Percentiles rank a stretch among this genome's conserved stretches.
Evolutionary conservation across 306 rosid genomes (phyloP).

Genomic region (Inga oerstediana): DNA sequence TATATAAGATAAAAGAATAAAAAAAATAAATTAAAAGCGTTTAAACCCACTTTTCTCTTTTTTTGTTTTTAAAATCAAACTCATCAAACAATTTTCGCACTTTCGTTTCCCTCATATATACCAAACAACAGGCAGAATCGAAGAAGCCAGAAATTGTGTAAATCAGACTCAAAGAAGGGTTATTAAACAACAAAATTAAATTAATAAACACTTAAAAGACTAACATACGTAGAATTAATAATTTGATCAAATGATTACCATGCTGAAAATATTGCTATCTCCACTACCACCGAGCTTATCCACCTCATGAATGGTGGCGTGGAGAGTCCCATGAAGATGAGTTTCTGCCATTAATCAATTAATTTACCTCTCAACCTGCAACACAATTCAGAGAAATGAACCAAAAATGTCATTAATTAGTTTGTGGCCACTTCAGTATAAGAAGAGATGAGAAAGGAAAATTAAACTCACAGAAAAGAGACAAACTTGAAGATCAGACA

Average conservation of each 20-base stretch:
- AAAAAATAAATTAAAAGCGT: no score
- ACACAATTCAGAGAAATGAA: neutral
- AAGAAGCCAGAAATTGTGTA: neutral
- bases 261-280: constrained; percentile 21
- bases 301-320: constrained; percentile 79
- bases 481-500: constrained; percentile 8
- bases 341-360: constrained; percentile 63
- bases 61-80: no score
- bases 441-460: neutral
- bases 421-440: neutral
- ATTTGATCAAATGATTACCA: constrained; percentile 19
- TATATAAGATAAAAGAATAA: neutral
- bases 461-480: neutral
- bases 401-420: neutral
- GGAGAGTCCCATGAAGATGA: constrained; percentile 89
- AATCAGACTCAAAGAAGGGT: neutral
- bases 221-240: neutral
- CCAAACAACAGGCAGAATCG: neutral
- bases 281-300: constrained; percentile 40
- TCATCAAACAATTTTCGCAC: no score
- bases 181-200: neutral
- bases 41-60: no score
- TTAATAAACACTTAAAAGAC: neutral
- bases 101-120: no score
- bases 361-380: constrained; percentile 47